A percentile compares a stretch with the other conserved stretches of the same genome.
These are phyloP conservation scores for Cercospora sojina DNA, from an alignment of 2,329 filamentous ascomycete species.

Conservation along the genomic window DNA sequence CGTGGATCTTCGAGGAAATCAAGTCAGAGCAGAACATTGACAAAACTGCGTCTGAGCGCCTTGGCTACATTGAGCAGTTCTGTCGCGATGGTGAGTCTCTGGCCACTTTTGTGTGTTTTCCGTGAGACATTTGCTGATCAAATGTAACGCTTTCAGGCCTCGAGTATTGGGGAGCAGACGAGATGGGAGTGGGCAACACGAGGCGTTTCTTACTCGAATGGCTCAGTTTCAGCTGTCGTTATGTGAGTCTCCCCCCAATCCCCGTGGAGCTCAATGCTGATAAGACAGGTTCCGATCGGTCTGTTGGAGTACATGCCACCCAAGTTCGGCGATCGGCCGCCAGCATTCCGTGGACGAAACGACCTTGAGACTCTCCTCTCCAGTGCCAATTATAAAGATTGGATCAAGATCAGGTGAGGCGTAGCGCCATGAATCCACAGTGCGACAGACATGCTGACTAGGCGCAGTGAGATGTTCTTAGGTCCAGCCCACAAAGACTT, in stretches of 20 bases:
- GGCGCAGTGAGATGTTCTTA: conserved; percentile 87
- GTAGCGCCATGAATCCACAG: background rate
- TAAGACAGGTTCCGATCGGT: conserved; percentile 66
- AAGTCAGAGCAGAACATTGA: conserved; percentile 88
- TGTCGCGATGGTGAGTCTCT: conserved; percentile 59
- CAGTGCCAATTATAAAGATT: conserved; percentile 90
- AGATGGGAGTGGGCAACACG: conserved; percentile 87
- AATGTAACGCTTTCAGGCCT: conserved; percentile 56
- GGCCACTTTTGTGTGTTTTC: background rate
- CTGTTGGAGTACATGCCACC: conserved; percentile 86
- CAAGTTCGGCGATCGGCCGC: conserved; percentile 83
- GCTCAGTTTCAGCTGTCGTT: conserved; percentile 89
- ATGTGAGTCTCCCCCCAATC: conserved; percentile 46
- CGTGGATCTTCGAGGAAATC: conserved; percentile 98
- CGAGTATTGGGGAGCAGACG: conserved; percentile 93
- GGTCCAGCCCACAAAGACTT: conserved; percentile 87
- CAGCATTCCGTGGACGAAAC: conserved; percentile 76
- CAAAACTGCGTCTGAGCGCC: conserved; percentile 84
- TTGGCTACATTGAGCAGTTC: conserved; percentile 85
- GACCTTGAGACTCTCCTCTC: conserved; percentile 92
- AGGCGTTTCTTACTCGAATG: conserved; percentile 92
- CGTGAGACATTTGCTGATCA: background rate
- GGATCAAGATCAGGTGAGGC: conserved; percentile 91
- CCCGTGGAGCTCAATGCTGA: background rate
- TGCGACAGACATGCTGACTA: conserved; percentile 10